Percentiles rank a stretch among this genome's conserved stretches.
phyloP scores from a whole-genome alignment of 2,329 filamentous ascomycete genomes.

The Lecanicillium sp. region DNA sequence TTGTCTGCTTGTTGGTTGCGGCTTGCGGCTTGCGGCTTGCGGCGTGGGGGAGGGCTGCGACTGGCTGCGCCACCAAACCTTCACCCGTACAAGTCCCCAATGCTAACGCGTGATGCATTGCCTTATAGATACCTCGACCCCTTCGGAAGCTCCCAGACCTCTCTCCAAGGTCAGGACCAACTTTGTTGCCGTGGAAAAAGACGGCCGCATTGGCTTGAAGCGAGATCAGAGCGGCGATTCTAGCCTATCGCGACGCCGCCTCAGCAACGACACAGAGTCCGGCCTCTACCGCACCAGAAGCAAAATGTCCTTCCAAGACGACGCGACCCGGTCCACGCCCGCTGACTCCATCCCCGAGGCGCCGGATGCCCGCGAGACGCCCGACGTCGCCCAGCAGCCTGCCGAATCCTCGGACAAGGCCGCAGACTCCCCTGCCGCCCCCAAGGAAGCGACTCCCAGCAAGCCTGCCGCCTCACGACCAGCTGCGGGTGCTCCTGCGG shows the following conservation, averaged over 20 bases:
- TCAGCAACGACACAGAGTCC: conserved; percentile 31
- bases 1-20: conserved; percentile 1
- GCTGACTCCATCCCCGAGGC: conserved; percentile 11
- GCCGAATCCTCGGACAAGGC: conserved; percentile 13
- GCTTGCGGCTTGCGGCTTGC: too few relatives aligned
- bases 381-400: conserved; percentile 1
- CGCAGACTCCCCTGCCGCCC: conserved; percentile 25
- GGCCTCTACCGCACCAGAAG: conserved; percentile 34
- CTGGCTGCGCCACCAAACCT: conserved; percentile 6
- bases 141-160: conserved; percentile 52
- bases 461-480: conserved; percentile 18
- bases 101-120: conserved; percentile 4
- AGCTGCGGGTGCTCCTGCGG: conserved; percentile 20
- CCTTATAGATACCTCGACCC: conserved; percentile 17
- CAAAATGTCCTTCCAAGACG: conserved; percentile 24
- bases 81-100: not conserved
- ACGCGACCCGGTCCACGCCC: conserved; percentile 13
- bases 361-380: not conserved
- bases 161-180: conserved; percentile 70
- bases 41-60: conserved; percentile 3
- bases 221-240: conserved; percentile 33
- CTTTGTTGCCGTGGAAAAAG: conserved; percentile 68
- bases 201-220: conserved; percentile 50
- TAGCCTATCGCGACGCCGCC: conserved; percentile 30
- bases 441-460: conserved; percentile 3